Percentiles rank a stretch among this genome's conserved stretches.
phyloP scores from a whole-genome alignment of 208 protist genomes.

The Phytomonas francai region DNA sequence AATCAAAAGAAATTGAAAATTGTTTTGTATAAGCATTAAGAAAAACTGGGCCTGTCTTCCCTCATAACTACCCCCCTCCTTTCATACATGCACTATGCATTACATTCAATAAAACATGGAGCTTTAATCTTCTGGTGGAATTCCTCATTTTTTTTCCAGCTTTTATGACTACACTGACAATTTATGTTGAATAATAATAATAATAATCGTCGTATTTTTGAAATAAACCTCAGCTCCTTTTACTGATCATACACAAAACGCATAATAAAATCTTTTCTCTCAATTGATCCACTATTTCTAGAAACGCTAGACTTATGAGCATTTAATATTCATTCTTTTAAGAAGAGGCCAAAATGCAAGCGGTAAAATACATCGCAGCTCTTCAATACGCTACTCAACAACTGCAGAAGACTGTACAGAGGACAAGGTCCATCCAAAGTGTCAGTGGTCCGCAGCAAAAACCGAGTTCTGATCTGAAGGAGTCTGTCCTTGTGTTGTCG shows the following conservation, averaged over 20 bases:
- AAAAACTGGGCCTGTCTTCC: not conserved
- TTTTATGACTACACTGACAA: not conserved
- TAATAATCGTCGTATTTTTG: not conserved
- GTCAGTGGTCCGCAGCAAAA: not conserved
- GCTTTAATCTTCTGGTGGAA: not conserved
- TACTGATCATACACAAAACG: not conserved
- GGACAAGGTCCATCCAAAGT: not conserved
- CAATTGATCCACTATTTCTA: not conserved
- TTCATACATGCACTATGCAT: not conserved
- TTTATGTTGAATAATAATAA: not conserved
- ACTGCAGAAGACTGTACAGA: not conserved
- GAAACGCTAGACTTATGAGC: not conserved
- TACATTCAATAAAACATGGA: not conserved
- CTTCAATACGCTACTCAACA: not conserved
- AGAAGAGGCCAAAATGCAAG: not conserved
- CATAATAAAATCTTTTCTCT: not conserved
- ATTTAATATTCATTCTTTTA: not conserved
- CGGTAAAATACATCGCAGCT: not conserved
- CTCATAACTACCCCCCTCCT: not conserved
- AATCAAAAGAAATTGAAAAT: not conserved
- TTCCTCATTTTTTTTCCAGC: not conserved
- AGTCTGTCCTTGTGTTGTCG: not conserved
- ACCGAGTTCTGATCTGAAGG: not conserved
- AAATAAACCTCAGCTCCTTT: conserved; percentile 1
- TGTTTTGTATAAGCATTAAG: not conserved